Percentiles rank a stretch among this genome's conserved stretches.
Evolutionary conservation across 192 early-diverging fungal species (phyloP).

Genomic region (Coemansia furcata): DNA sequence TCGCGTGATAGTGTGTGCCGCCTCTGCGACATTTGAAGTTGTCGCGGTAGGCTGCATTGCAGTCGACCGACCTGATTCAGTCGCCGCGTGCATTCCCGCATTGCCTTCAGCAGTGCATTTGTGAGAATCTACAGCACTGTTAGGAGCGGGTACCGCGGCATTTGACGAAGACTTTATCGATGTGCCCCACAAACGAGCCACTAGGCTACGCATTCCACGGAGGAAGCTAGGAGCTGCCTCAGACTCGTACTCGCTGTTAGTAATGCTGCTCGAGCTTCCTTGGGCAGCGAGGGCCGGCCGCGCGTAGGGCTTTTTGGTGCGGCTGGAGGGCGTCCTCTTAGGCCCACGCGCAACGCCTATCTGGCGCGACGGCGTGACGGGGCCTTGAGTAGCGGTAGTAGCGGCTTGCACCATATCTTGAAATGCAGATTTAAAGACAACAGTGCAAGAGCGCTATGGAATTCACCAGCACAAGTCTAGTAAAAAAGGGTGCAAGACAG

Average conservation of each 20-base stretch:
- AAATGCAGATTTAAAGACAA: background rate
- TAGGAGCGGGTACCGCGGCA: background rate
- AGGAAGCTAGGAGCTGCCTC: slow-evolving; percentile 32
- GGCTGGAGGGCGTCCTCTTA: slow-evolving; percentile 38
- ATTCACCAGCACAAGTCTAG: background rate
- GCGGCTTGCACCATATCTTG: slow-evolving; percentile 32
- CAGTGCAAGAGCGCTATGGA: background rate
- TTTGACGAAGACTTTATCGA: slow-evolving; percentile 23
- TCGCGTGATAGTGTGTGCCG: background rate
- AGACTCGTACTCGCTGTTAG: slow-evolving; percentile 12
- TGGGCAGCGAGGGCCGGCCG: slow-evolving; percentile 5
- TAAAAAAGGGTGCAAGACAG: background rate
- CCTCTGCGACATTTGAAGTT: background rate
- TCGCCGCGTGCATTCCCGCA: background rate
- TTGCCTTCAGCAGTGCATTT: slow-evolving; percentile 3
- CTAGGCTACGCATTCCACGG: slow-evolving; percentile 48
- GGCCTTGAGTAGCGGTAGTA: slow-evolving; percentile 19
- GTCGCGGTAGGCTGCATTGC: background rate
- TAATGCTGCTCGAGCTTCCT: background rate
- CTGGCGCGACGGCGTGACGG: slow-evolving; percentile 33
- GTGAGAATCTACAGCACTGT: background rate
- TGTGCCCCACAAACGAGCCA: slow-evolving; percentile 46
- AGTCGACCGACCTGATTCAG: background rate
- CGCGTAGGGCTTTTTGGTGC: slow-evolving; percentile 41
- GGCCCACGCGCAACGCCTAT: slow-evolving; percentile 39